Base-by-base conservation (phyloP, 1,284 basidiomycete species). In the Grifola frondosa region DNA sequence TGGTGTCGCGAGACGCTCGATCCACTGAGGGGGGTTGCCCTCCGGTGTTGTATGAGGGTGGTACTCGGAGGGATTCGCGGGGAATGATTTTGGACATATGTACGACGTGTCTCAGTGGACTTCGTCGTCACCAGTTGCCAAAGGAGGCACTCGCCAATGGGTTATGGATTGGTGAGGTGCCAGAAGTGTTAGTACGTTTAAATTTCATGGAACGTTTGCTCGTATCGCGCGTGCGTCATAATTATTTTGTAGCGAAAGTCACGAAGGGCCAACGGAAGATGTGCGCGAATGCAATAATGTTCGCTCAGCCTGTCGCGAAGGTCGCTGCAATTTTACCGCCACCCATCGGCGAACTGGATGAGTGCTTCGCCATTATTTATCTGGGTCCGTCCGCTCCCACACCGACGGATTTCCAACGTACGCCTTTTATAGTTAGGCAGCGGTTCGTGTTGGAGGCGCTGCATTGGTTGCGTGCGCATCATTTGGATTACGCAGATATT, bases 161-260 rank as follows among this genome's bases (percentile, higher is more conserved):
- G n/a, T n/a, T n/a, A n/a, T n/a, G n/a, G n/a, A n/a, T n/a, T n/a
- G n/a, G n/a, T n/a, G n/a, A n/a, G n/a, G n/a, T n/a, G n/a, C n/a
- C n/a, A n/a, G n/a, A n/a, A n/a, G n/a, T n/a, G n/a, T n/a, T n/a
- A n/a, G n/a, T n/a, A n/a, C n/a, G n/a, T n/a, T n/a, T n/a, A n/a
- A n/a, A n/a, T n/a, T n/a, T n/a, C n/a, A n/a, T n/a, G n/a, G 38
- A 49, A 26, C 35, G 45, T 24, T 23, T 49, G 9, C 11, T 49
- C 4, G 26, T 45, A 3, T 33, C 48, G 9, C 26, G 39, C 5
- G 34, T 30, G n/a, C 19, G 39, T n/a, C 42, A 42, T 19, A 49
- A 36, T 17, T 26, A 24, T 8, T 49, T 38, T 25, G 40, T 49
- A 7, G 36, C 40, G 2, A 33, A 34, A 10, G 43, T 49, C 6